Conservation (phyloP, 768 basidiomycete genomes). For the Russula compacta region DNA sequence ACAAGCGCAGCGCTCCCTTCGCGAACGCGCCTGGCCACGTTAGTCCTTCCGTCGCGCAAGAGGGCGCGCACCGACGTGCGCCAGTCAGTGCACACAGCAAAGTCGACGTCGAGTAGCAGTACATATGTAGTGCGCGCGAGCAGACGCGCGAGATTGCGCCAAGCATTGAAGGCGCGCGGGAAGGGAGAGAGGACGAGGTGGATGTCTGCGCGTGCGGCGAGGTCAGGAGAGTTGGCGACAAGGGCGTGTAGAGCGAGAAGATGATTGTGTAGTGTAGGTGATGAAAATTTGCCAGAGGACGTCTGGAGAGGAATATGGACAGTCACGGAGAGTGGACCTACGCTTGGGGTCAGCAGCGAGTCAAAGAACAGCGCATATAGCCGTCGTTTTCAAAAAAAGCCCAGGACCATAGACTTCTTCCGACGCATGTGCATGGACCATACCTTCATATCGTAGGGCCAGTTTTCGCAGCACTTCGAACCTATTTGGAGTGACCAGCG, state of each 20-base stretch:
- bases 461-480: constrained; percentile 63
- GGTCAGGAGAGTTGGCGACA: constrained; percentile 55
- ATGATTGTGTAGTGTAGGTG: constrained; percentile 30
- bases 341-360: background rate
- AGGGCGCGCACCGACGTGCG: constrained; percentile 39
- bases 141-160: constrained; percentile 79
- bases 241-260: constrained; percentile 57
- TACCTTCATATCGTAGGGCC: constrained; percentile 73
- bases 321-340: constrained; percentile 80
- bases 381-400: background rate
- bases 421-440: constrained; percentile 19
- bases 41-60: constrained; percentile 5
- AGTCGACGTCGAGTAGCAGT: constrained; percentile 90
- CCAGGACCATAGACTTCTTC: no score
- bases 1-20: constrained; percentile 65
- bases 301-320: constrained; percentile 57
- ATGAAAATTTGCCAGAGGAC: constrained; percentile 28
- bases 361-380: background rate
- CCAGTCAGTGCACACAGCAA: constrained; percentile 77
- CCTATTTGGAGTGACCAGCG: constrained; percentile 72
- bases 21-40: constrained; percentile 38
- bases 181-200: constrained; percentile 79
- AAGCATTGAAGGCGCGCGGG: constrained; percentile 59
- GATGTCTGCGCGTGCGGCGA: constrained; percentile 68
- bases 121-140: constrained; percentile 78